Evolutionary conservation across 352 stramenopile species (phyloP).

Genomic region (Globisporangium alternatum): DNA sequence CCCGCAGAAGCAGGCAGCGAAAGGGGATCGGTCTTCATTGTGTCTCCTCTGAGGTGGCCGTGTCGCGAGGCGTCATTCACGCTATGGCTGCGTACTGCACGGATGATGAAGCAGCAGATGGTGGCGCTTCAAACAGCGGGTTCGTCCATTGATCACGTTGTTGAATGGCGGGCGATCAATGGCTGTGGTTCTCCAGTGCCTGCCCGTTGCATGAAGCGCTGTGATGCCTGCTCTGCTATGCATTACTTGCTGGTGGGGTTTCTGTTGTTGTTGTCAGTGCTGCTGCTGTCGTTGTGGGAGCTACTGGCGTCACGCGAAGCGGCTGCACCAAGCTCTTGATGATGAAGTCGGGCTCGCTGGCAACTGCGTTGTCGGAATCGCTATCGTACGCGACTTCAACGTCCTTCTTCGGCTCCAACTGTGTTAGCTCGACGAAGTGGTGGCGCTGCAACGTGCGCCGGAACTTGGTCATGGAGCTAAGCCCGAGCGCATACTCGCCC

Average conservation of each 20-base stretch:
- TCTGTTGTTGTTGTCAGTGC: neutral
- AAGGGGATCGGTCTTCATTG: neutral
- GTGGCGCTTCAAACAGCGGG: neutral
- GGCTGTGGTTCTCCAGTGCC: neutral
- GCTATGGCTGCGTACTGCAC: neutral
- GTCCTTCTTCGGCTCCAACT: constrained; percentile 26
- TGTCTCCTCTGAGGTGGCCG: neutral
- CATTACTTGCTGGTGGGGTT: neutral
- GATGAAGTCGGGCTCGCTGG: neutral
- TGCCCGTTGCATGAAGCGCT: neutral
- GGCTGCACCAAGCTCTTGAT: constrained; percentile 1
- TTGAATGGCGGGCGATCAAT: neutral
- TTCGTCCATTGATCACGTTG: neutral
- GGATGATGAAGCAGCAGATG: neutral
- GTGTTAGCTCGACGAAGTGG: constrained; percentile 37
- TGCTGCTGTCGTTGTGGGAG: neutral
- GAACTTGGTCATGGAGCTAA: constrained; percentile 40
- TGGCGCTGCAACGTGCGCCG: constrained; percentile 24
- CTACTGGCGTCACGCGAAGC: neutral
- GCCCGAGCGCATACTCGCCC: constrained; percentile 41
- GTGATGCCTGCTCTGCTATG: neutral
- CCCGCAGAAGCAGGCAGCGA: neutral
- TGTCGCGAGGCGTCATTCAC: neutral
- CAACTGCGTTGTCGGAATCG: neutral
- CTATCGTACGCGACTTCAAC: neutral